phyloP scores from a whole-genome alignment of 352 stramenopile species.

The Pythium guiyangense region DNA sequence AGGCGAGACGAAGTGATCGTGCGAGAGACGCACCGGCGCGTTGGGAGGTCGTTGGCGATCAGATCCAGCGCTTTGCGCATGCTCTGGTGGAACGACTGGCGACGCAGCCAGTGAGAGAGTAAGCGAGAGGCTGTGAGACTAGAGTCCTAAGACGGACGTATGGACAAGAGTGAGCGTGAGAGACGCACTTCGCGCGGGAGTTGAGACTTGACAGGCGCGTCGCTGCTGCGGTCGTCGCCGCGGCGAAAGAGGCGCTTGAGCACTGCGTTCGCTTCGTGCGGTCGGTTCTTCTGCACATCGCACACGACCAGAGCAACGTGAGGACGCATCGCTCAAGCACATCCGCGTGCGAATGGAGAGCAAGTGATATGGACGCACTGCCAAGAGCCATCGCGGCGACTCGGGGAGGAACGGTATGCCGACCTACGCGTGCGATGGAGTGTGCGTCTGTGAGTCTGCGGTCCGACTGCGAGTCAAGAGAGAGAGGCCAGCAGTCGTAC shows the following conservation, averaged over 20 bases:
- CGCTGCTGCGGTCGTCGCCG: background rate
- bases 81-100: background rate
- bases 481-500: no score
- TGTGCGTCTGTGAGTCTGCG: conserved; percentile 2
- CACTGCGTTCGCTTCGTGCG: conserved; percentile 33
- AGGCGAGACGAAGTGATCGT: background rate
- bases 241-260: conserved; percentile 23
- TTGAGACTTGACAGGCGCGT: background rate
- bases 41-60: background rate
- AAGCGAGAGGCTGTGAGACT: background rate
- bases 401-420: conserved; percentile 68
- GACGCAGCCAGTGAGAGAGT: no score
- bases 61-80: background rate
- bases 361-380: conserved; percentile 19
- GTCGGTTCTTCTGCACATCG: conserved; percentile 56
- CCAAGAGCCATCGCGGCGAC: conserved; percentile 62
- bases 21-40: background rate
- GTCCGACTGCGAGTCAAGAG: no score
- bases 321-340: background rate
- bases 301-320: no score
- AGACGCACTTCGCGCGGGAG: background rate
- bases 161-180: background rate
- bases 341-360: background rate
- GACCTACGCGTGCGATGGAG: no score
- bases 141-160: background rate